Evolutionary conservation across 2,329 filamentous ascomycete genomes (phyloP).

Genomic region (Penicillium hesseltinei): DNA sequence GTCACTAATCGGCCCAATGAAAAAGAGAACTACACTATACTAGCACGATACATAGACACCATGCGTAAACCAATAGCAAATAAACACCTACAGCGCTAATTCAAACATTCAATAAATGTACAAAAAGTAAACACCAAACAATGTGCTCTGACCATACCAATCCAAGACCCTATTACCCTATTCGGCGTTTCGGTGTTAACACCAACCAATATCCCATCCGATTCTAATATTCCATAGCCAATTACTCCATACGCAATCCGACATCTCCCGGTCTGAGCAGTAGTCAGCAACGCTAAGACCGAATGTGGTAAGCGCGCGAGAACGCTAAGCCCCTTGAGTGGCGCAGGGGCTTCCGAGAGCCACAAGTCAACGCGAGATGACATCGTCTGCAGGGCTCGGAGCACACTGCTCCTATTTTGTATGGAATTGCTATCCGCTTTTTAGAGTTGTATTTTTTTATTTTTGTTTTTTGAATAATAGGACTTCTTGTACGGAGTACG

Average conservation of each 20-base stretch:
- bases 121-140: not conserved
- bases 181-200: constrained; percentile 23
- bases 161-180: constrained; percentile 4
- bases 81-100: not conserved
- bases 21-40: not conserved
- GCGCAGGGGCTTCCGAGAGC: constrained; percentile 21
- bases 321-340: constrained; percentile 17
- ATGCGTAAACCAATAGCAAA: constrained; percentile 1
- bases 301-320: not conserved
- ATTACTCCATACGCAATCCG: not conserved
- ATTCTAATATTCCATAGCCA: not conserved
- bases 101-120: not conserved
- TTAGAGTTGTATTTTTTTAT: not conserved
- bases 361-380: constrained; percentile 19
- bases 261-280: constrained; percentile 10
- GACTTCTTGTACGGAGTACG: not conserved
- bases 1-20: not conserved
- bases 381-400: constrained; percentile 22
- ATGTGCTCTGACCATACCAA: not conserved
- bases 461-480: not conserved
- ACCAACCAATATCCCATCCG: not conserved
- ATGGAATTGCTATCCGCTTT: not conserved
- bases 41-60: not conserved
- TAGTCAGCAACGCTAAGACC: constrained; percentile 22
- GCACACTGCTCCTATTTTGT: constrained; percentile 21